A percentile compares a stretch with the other conserved stretches of the same genome.
Evolutionary conservation across 2,329 filamentous ascomycete genomes (phyloP).

Genomic region (Penicillium sp.): DNA sequence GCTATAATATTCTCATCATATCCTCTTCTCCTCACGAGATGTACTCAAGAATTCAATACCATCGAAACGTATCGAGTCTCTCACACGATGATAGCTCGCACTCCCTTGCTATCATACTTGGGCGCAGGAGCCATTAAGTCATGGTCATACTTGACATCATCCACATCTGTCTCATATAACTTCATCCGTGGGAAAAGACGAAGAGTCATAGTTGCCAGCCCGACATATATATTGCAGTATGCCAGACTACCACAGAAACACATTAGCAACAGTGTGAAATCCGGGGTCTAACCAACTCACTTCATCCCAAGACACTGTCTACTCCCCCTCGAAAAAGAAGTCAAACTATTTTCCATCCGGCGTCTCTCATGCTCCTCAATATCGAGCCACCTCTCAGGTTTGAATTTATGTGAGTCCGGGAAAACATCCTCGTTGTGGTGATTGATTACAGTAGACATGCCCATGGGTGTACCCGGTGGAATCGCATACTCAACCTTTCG

Average conservation of each 20-base stretch:
- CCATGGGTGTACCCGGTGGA: conserved; percentile 8
- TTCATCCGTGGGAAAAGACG: not conserved
- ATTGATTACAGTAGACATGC: conserved; percentile 4
- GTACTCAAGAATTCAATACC: not conserved
- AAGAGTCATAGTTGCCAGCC: not conserved
- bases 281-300: not conserved
- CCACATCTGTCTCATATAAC: not conserved
- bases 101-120: not conserved
- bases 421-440: not conserved
- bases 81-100: not conserved
- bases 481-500: conserved; percentile 4
- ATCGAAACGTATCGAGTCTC: not conserved
- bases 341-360: conserved; percentile 1
- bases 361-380: not conserved
- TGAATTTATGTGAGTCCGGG: not conserved
- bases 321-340: not conserved
- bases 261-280: not conserved
- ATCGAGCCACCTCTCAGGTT: not conserved
- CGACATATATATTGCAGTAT: not conserved
- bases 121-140: not conserved
- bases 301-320: not conserved
- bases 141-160: not conserved
- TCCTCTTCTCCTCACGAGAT: not conserved
- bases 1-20: not conserved
- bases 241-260: not conserved